Evolutionary conservation across 1,139 yeast genomes (phyloP), one percentile per base, ranked within the genome.

Genomic region (Blastobotrys arbuscula): DNA sequence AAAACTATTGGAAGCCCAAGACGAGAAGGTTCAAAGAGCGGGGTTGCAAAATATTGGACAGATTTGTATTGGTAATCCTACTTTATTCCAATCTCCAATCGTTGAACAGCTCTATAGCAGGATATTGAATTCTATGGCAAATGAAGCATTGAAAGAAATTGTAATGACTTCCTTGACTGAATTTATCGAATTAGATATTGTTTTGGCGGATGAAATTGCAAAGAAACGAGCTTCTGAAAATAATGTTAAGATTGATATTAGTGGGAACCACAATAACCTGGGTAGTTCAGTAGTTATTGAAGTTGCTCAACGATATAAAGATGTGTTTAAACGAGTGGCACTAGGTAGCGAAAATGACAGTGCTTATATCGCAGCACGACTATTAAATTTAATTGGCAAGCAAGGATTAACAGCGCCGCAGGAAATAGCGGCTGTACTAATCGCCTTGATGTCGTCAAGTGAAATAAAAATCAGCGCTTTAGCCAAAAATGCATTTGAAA

Each of bases 331-430:
- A 36, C 64, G 66, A 2, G 62, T 79, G 23, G 79, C 87, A 53
- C 60, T 76, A 1, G 61, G 67, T 2, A 74, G 74, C 21, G 75
- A 77, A 38, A 70, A 73, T 1, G 70, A 68, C 6, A 65, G 68
- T 41, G 76, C 87, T 0, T 62, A 67, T 39, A 59, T 73, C 2
- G 79, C 85, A 1, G 73, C 82, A 2, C 70, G 73, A 38, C 78
- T 81, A 55, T 61, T 85, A 31, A 77, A 74, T 48, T 62, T 78
- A 40, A 75, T 83, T 24, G 73, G 82, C 2, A 72, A 72, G 36
- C 71, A 79, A 47, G 95, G 95, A 0, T 82, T 78, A 62, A 84
- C 84, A 0, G 85, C 84, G 57, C 95, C 95, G 0, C 77, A 83
- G 55, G 75, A 82, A 10, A 77, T 89, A 6, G 46, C 48, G 8